These are phyloP conservation scores for Lentinula detonsa DNA, from an alignment of 768 basidiomycete species.

Conservation along the genomic window DNA sequence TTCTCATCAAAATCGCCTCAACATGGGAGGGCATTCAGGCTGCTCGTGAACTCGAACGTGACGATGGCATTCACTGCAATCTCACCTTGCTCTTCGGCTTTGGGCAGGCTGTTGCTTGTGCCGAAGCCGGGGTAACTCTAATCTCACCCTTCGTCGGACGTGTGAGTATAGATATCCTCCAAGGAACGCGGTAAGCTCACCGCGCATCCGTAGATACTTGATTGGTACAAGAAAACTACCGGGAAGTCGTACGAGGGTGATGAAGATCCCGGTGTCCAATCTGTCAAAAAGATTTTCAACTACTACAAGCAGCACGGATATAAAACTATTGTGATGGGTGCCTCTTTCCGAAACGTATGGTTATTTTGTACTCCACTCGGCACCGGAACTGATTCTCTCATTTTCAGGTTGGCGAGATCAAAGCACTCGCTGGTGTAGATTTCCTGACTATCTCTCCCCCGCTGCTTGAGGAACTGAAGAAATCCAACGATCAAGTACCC, in stretches of 20 bases:
- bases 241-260: constrained; percentile 88
- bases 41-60: constrained; percentile 88
- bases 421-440: constrained; percentile 91
- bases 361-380: neutral
- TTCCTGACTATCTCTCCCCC: constrained; percentile 93
- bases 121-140: constrained; percentile 95
- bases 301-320: constrained; percentile 99
- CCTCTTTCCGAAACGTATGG: constrained; percentile 96
- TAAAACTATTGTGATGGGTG: constrained; percentile 99
- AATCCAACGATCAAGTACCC: constrained; percentile 69
- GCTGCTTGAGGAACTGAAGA: constrained; percentile 91
- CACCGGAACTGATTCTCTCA: neutral
- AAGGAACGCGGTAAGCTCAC: constrained; percentile 11
- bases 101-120: constrained; percentile 96
- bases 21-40: constrained; percentile 99
- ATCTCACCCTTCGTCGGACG: constrained; percentile 99
- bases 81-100: constrained; percentile 99
- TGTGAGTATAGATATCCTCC: constrained; percentile 40
- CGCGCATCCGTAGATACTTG: constrained; percentile 67
- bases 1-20: constrained; percentile 99
- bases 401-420: constrained; percentile 81
- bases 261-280: constrained; percentile 92
- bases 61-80: constrained; percentile 97
- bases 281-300: constrained; percentile 96
- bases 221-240: constrained; percentile 96